Conservation (phyloP, 2,329 filamentous ascomycete species). For the Paecilomyces niveus region DNA sequence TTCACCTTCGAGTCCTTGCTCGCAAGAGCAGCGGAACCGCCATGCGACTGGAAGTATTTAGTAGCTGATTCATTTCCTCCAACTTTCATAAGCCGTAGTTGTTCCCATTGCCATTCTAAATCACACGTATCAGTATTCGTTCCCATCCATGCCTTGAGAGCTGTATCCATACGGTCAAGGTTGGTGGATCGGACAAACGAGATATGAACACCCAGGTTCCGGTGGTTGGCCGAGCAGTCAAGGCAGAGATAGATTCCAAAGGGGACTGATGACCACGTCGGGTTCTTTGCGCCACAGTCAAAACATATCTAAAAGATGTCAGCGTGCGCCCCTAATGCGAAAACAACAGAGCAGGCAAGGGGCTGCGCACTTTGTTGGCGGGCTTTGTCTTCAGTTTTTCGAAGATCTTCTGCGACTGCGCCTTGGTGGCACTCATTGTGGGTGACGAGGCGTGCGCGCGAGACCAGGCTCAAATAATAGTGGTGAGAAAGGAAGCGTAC, state of each 20-base stretch:
- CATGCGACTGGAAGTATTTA: constrained; percentile 96
- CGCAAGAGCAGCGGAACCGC: constrained; percentile 83
- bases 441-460: constrained; percentile 4
- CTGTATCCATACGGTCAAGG: constrained; percentile 74
- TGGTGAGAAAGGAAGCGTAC: background rate
- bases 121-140: constrained; percentile 14
- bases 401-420: constrained; percentile 94
- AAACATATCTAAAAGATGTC: constrained; percentile 71
- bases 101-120: constrained; percentile 96
- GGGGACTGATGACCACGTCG: constrained; percentile 95
- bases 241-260: constrained; percentile 97
- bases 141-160: background rate
- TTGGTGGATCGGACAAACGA: constrained; percentile 98
- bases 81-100: constrained; percentile 94
- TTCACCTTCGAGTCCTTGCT: constrained; percentile 97
- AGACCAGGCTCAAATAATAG: background rate
- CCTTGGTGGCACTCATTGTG: constrained; percentile 71
- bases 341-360: constrained; percentile 8
- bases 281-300: constrained; percentile 95
- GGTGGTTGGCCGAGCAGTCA: constrained; percentile 94
- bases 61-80: constrained; percentile 97
- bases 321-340: constrained; percentile 5
- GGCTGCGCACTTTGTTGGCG: constrained; percentile 74
- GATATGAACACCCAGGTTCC: constrained; percentile 96
- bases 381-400: constrained; percentile 92